phyloP scores from a whole-genome alignment of 2,329 filamentous ascomycete genomes.

The Colletotrichum liaoningense region DNA sequence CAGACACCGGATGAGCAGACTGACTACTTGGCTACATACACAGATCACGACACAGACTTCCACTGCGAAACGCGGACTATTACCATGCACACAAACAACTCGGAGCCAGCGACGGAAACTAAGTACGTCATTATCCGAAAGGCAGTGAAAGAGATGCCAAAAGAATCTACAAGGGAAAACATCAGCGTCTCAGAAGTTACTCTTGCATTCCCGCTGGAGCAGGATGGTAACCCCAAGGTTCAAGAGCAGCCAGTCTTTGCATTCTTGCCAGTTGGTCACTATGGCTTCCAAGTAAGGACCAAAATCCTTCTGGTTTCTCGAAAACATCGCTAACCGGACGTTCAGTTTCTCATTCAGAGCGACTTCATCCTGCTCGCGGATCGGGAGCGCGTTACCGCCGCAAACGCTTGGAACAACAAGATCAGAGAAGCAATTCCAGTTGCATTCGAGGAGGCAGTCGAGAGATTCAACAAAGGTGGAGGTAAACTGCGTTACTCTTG shows the following conservation, averaged over 20 bases:
- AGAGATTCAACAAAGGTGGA: neutral
- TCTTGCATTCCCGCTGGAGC: constrained; percentile 39
- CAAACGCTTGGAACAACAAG: constrained; percentile 31
- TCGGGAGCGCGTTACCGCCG: constrained; percentile 38
- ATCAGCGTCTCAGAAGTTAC: constrained; percentile 17
- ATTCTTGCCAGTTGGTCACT: constrained; percentile 38
- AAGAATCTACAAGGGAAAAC: neutral
- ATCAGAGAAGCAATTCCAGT: constrained; percentile 11
- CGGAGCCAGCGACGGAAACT: no score
- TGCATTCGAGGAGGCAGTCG: constrained; percentile 18
- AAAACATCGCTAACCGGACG: constrained; percentile 13
- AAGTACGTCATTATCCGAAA: neutral
- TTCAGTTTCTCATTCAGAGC: constrained; percentile 43
- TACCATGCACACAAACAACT: no score
- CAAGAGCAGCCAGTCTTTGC: constrained; percentile 36
- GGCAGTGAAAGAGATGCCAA: neutral
- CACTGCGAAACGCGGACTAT: no score
- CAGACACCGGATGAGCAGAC: neutral
- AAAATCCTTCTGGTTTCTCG: no score
- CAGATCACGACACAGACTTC: neutral
- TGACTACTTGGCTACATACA: neutral
- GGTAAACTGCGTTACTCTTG: neutral
- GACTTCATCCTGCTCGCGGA: constrained; percentile 42
- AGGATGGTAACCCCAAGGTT: neutral
- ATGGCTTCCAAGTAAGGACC: constrained; percentile 7